Evolutionary conservation across 495 filamentous ascomycete genomes (phyloP), one percentile per base, ranked within the genome.

Genomic region (Talaromyces ruber): DNA sequence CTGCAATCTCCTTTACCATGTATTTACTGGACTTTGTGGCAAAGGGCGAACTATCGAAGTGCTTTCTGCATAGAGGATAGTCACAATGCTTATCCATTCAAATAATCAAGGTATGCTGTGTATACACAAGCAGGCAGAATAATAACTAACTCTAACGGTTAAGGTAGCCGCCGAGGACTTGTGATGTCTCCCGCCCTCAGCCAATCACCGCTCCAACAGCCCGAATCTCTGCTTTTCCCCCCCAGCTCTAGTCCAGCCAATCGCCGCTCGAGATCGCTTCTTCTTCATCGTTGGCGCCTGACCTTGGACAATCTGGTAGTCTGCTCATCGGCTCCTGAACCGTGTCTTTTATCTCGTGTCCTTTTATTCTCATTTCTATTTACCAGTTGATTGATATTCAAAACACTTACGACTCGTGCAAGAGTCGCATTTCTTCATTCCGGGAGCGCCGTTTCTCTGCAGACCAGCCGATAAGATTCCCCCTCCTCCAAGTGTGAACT

Each of bases 371-470:
- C 28, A 11, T 16, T 47, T 47, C 21, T 21, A 21, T 47, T 21
- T 47, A 21, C 43, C 9, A 47, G 18, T 47, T 22, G 43, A 47
- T 47, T 47, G 30, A 32, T 32, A 32, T 32, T 8, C 43, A 47
- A 21, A 47, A 47, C 21, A 47, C n/a, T 8, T 22, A 47, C 43
- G 43, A 54, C 22, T 26, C 22, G 51, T 26, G 51, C 51, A 54
- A 54, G 51, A 54, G 51, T 26, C 28, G 9, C 51, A 28, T 54
- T 25, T 60, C 61, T 52, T 53, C 61, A 32, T 18, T 62, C 59
- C 67, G 43, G 50, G 52, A 53, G 37, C 50, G 43, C 62, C 56
- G 16, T 52, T 28, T 53, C 30, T 22, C 52, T 56, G 26, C 53
- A 21, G 62, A 57, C 22, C 39, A 29, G 30, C 24, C 24, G 22